Evolutionary conservation across 345 rosid genomes (phyloP).

Genomic region (thale cress (Arabidopsis thaliana)): TAIR10.1 NC_003074.8:4298501-4299000

Average conservation of each 20-base stretch:
- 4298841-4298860: slow-evolving; percentile 88
- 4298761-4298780: slow-evolving; percentile 74
- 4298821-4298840: slow-evolving; percentile 91
- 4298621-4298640: no score
- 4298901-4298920: slow-evolving; percentile 6
- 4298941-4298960: neutral
- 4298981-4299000: neutral
- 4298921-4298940: no score
- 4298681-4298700: slow-evolving; percentile 83
- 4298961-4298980: neutral
- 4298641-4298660: slow-evolving; percentile 16
- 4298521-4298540: slow-evolving; percentile 69
- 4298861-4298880: slow-evolving; percentile 86
- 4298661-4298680: slow-evolving; percentile 68
- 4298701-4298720: slow-evolving; percentile 71
- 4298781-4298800: slow-evolving; percentile 67
- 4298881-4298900: slow-evolving; percentile 84
- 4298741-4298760: slow-evolving; percentile 64
- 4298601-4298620: neutral
- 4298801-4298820: slow-evolving; percentile 84
- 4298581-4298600: neutral
- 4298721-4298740: slow-evolving; percentile 69
- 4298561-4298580: slow-evolving; percentile 70
- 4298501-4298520: slow-evolving; percentile 65
- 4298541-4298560: slow-evolving; percentile 95